Base-by-base conservation (phyloP, 2,329 filamentous ascomycete species). In the Aureobasidium sp. region DNA sequence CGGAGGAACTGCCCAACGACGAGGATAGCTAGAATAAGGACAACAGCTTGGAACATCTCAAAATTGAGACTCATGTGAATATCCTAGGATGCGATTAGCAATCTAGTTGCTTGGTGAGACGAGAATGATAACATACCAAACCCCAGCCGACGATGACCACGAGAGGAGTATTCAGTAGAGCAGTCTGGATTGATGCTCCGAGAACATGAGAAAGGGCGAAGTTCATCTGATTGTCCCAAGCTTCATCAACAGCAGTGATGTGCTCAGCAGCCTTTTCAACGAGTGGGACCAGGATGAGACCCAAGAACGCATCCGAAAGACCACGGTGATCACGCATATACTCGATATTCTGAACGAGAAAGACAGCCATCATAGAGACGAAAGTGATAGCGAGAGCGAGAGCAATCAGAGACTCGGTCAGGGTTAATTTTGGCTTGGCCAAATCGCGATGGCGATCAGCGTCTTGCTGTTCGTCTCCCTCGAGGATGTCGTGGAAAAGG, bases 231-330 rank as follows among this genome's bases (percentile, higher is more conserved):
- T 87, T 81, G 63, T 88, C 85, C 78, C 84, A 91, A 17, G 88
- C 88, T 74, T 93, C 88, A 62, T 93, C 86, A 55, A 93, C 75
- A 27, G 88, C 86, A 1, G 86, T 91, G 41, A 94, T 72, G 68
- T 94, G 88, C 68, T 94, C 88, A 7, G 88, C 86, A 1, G 85
- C 84, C 68, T 94, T 94, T 64, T 94, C 89, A 4, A 93, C 88
- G 0, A 94, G 74, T 2, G 87, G 84, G 2, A 93, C 80, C 1
- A 94, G 75, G 60, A 91, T 91, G 34, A 94, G 73, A 59, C 88
- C 79, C 57, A 84, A 70, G 60, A 84, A 83, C 40, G 75, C 75
- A 59, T 83, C 79, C 1, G 74, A 74, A 16, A 83, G 69, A 16
- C 70, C 64, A 19, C 66, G 69, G 21, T 74, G 69, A 17, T 67